Evolutionary conservation across 306 rosid species (phyloP).

Genomic region (Pyrus betulifolia): DNA sequence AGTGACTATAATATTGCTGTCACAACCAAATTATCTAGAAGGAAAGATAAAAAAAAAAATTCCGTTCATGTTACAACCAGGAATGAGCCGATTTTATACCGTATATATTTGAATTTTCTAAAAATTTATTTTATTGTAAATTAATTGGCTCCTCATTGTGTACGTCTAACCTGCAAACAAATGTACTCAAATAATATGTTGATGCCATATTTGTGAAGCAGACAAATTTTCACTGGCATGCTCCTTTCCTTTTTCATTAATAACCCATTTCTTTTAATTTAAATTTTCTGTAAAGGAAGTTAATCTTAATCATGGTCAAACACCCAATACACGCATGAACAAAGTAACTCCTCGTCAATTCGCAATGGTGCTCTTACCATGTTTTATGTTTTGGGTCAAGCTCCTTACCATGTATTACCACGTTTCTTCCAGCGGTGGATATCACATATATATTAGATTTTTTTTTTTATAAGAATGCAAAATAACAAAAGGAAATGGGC

Average conservation of each 20-base stretch:
- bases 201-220: constrained; percentile 3
- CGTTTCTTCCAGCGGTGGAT: neutral
- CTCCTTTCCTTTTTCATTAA: neutral
- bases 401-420: neutral
- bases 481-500: neutral
- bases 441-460: neutral
- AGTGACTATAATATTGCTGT: neutral
- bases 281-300: neutral
- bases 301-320: neutral
- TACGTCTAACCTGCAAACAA: neutral
- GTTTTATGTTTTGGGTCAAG: neutral
- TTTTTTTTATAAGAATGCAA: neutral
- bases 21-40: neutral
- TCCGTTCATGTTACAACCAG: neutral
- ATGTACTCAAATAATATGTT: neutral
- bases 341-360: neutral
- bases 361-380: neutral
- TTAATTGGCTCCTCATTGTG: constrained; percentile 4
- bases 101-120: neutral
- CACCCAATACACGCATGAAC: neutral
- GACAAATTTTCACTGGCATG: neutral
- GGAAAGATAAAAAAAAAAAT: neutral
- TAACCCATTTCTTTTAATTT: neutral
- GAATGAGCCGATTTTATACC: neutral
- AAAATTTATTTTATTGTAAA: neutral